Percentiles rank a stretch among this genome's conserved stretches.
phyloP scores from a whole-genome alignment of 2,329 filamentous ascomycete species.

The Zymoseptoria crescenta region DNA sequence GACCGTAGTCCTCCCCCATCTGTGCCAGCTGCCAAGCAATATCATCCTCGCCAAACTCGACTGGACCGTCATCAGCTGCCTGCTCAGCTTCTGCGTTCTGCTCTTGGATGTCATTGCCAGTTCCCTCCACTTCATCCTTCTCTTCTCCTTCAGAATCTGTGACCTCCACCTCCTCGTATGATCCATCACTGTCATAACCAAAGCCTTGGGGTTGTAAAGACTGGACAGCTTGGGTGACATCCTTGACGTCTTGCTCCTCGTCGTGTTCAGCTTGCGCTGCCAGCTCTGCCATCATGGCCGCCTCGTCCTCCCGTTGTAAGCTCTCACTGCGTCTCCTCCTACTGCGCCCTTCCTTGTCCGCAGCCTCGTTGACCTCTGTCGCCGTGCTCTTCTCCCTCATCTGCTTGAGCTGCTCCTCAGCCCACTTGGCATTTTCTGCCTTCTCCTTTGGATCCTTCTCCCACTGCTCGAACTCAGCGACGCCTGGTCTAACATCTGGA shows the following conservation, averaged over 20 bases:
- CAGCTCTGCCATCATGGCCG: constrained; percentile 28
- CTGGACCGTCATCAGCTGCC: constrained; percentile 38
- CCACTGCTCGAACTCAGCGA: constrained; percentile 58
- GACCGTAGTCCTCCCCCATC: constrained; percentile 78
- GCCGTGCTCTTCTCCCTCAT: constrained; percentile 20
- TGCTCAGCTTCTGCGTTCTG: constrained; percentile 46
- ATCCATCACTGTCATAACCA: constrained; percentile 48
- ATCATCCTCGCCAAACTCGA: constrained; percentile 90
- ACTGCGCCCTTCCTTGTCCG: constrained; percentile 12
- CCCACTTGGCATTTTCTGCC: constrained; percentile 26
- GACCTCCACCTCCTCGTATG: constrained; percentile 69
- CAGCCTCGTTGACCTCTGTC: constrained; percentile 14
- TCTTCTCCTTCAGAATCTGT: constrained; percentile 47
- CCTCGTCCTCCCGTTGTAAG: constrained; percentile 29
- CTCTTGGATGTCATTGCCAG: constrained; percentile 36
- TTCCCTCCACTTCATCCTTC: constrained; percentile 56
- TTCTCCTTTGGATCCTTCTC: constrained; percentile 60
- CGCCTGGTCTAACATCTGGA: constrained; percentile 70
- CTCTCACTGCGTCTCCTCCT: constrained; percentile 24
- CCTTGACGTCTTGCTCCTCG: constrained; percentile 50
- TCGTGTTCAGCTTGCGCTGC: constrained; percentile 25
- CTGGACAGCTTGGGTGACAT: constrained; percentile 29
- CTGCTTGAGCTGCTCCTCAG: constrained; percentile 24
- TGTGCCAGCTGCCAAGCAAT: constrained; percentile 85
- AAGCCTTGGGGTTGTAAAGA: constrained; percentile 11